A percentile compares a stretch with the other conserved stretches of the same genome.
Conservation (phyloP, 345 rosid genomes). For the Viola odorata region DNA sequence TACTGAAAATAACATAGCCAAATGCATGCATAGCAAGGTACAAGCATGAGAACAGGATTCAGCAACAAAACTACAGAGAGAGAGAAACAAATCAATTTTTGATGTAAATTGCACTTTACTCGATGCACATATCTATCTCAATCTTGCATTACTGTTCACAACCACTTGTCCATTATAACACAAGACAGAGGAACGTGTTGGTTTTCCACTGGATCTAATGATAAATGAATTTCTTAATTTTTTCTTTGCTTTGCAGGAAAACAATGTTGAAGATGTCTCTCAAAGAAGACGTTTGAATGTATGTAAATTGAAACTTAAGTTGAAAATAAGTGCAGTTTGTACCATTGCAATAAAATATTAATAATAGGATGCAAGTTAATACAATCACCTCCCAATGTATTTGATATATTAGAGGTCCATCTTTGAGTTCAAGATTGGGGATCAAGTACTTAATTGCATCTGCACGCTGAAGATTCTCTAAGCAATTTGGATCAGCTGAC, state of each 20-base stretch:
- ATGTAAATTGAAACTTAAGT: neutral
- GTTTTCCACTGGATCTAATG: too few species aligned
- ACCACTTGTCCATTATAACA: too few species aligned
- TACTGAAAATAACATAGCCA: neutral
- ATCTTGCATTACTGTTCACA: too few species aligned
- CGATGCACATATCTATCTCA: too few species aligned
- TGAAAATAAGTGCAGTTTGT: neutral
- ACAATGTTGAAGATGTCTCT: neutral
- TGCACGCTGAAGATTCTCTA: slow-evolving; percentile 95
- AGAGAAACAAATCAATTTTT: neutral
- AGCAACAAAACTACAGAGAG: neutral
- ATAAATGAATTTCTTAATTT: too few species aligned
- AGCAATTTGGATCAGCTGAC: slow-evolving; percentile 92
- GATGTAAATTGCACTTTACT: neutral
- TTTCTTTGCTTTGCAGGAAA: neutral
- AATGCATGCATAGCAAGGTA: neutral
- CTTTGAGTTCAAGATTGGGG: slow-evolving; percentile 91
- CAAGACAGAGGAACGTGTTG: too few species aligned
- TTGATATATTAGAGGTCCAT: slow-evolving; percentile 72
- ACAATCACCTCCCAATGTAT: slow-evolving; percentile 79
- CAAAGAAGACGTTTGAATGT: neutral
- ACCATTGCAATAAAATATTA: slow-evolving; percentile 1
- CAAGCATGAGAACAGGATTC: neutral
- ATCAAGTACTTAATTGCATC: slow-evolving; percentile 90
- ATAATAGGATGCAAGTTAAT: slow-evolving; percentile 9